Evolutionary conservation across 1,139 yeast genomes (phyloP).

Genomic region (Debaryomyces sp.): DNA sequence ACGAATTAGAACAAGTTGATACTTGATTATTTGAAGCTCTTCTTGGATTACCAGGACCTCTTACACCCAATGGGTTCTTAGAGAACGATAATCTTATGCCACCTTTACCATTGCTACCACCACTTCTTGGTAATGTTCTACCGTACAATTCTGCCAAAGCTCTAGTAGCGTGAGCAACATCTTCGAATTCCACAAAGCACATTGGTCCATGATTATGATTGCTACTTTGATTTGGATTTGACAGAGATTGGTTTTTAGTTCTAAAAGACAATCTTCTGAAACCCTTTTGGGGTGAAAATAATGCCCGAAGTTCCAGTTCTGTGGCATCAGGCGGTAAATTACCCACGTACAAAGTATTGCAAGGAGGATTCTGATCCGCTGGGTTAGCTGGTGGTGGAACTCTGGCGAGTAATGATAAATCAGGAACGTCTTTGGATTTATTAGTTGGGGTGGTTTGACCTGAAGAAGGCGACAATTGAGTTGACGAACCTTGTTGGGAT

Average conservation of each 20-base stretch:
- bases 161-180: slow-evolving; percentile 88
- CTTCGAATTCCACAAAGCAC: slow-evolving; percentile 99
- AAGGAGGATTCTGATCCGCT: slow-evolving; percentile 98
- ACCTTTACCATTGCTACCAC: slow-evolving; percentile 77
- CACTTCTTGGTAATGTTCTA: slow-evolving; percentile 70
- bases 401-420: slow-evolving; percentile 68
- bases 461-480: slow-evolving; percentile 10
- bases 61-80: slow-evolving; percentile 94
- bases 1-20: slow-evolving; percentile 13
- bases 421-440: slow-evolving; percentile 56
- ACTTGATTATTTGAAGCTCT: slow-evolving; percentile 43
- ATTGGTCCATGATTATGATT: slow-evolving; percentile 86
- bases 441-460: slow-evolving; percentile 18
- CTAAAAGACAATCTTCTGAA: slow-evolving; percentile 91
- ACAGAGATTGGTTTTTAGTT: slow-evolving; percentile 57
- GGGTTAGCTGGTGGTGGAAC: slow-evolving; percentile 98
- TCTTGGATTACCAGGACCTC: slow-evolving; percentile 64
- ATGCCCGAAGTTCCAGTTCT: slow-evolving; percentile 85
- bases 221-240: slow-evolving; percentile 29
- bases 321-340: slow-evolving; percentile 97
- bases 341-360: slow-evolving; percentile 95
- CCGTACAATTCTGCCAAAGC: slow-evolving; percentile 95
- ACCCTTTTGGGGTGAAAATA: slow-evolving; percentile 89
- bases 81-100: slow-evolving; percentile 93
- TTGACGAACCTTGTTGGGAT: slow-evolving; percentile 6